Evolutionary conservation across 331 rosid genomes (phyloP), one percentile per base, ranked within the genome.

Genomic region (Rhamnella rubrinervis): DNA sequence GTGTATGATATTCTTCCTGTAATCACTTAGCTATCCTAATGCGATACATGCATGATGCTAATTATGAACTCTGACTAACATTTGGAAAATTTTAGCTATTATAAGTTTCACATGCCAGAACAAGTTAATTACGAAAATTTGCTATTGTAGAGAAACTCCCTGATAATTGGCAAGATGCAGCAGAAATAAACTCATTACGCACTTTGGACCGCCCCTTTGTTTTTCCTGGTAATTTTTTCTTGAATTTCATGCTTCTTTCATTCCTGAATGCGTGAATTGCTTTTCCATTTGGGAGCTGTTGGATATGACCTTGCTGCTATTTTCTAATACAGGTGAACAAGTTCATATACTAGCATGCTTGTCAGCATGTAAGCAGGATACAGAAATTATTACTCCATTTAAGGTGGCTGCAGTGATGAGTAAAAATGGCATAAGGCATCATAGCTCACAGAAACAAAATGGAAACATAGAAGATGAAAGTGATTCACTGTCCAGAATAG

Each of bases 261-360:
- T 21, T 77, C 68, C 76, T 72, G 51, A 66, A 15, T 40, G 14
- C 47, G 15, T 78, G 74, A 47, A 44, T 57, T 82, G 78, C 66
- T 77, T 71, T 61, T 61, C 61, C 75, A 63, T 44, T 59, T 56
- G 59, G 65, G 52, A 64, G 63, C 60, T 41, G 9, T 71, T 74
- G 70, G 67, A 79, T 67, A 75, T 64, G 81, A 68, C 83, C 87
- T 88, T 71, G 83, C 72, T 63, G 73, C 31, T 81, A 63, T 72
- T 72, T 73, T 71, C 85, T 73, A 37, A 74, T 84, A 61, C 87
- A 95, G 98, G 98, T 70, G 98, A 95, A 83, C 97, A 89, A 65
- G 84, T 89, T 82, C 89, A 89, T 77, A 79, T 95, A 78, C 78
- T 95, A 85, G 98, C 96, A 69, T 89, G 96, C 90, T 86, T 95